Evolutionary conservation across 148 eudicot genomes (phyloP).

Genomic region (Amaranthus cruentus): DNA sequence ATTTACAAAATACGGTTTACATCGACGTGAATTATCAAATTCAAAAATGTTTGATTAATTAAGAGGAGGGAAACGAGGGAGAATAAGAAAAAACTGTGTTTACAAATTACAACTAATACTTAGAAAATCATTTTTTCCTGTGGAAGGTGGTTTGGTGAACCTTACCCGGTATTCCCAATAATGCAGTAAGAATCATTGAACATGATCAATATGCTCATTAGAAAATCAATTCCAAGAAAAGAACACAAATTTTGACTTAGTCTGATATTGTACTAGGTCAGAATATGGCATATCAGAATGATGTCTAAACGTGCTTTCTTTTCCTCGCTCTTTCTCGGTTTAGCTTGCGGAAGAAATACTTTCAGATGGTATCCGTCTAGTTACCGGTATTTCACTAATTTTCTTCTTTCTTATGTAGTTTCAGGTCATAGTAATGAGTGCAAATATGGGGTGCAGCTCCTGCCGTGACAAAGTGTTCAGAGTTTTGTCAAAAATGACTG

Average conservation of each 20-base stretch:
- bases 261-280: not conserved
- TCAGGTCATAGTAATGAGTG: slow-evolving; percentile 52
- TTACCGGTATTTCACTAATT: not conserved
- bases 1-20: no score
- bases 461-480: slow-evolving; percentile 39
- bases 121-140: not conserved
- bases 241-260: not conserved
- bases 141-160: not conserved
- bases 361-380: no score
- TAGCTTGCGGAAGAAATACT: no score
- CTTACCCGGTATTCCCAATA: not conserved
- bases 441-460: slow-evolving; percentile 40
- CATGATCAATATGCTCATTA: not conserved
- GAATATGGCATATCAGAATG: not conserved
- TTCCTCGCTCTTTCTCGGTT: no score
- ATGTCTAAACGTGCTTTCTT: no score
- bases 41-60: no score
- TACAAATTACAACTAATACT: no score
- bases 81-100: no score
- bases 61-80: no score
- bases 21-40: no score
- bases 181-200: not conserved
- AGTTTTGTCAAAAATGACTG: slow-evolving; percentile 39
- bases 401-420: slow-evolving; percentile 25
- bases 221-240: not conserved